Evolutionary conservation across 805 yeast genomes (phyloP), one percentile per base, ranked within the genome.

Genomic region (Ascoidea rubescens): DNA sequence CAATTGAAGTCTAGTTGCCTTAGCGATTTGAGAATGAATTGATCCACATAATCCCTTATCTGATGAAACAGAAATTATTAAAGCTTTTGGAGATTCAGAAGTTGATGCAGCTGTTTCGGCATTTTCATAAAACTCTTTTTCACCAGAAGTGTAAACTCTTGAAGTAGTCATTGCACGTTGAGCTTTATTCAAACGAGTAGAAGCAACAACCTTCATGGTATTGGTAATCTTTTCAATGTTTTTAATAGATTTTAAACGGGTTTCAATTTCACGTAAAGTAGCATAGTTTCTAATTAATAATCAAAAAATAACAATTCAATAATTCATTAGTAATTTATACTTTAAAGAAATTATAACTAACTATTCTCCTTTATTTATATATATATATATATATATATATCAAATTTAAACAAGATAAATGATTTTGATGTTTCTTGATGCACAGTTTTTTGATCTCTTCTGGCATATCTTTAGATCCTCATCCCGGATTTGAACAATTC

Each of bases 21-120:
- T 89, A 62, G 96, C 85, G 62, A 91, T 73, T 74, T 87, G 96
- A 51, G 99, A 81, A 76, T 93, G 99, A 67, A 93, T 88, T 49
- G 98, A 90, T 63, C 99, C 99, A 80, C 99, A 93, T 64, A 93
- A 80, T 67, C 99, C 99, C 77, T 93, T 93, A 75, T 93, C 99
- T 55, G 96, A 88, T 49, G 98, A 84, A 58, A 89, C 80, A 54
- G 90, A 96, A 65, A 91, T 75, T 61, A 91, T 71, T 66, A 93
- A 79, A 58, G 85, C 80, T 72, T 83, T 86, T 64, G 75, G 76
- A 50, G 62, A 58, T 51, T 67, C 72, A 56, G 75, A 70, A 48
- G 61, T 55, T 60, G 71, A 77, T 54, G 77, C 66, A 57, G 74
- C 78, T 57, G 95, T 87, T 73, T 87, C 96, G 56, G 96, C 83